Base-by-base conservation (phyloP, 192 early-diverging fungal species). In the Lobosporangium transversale region DNA sequence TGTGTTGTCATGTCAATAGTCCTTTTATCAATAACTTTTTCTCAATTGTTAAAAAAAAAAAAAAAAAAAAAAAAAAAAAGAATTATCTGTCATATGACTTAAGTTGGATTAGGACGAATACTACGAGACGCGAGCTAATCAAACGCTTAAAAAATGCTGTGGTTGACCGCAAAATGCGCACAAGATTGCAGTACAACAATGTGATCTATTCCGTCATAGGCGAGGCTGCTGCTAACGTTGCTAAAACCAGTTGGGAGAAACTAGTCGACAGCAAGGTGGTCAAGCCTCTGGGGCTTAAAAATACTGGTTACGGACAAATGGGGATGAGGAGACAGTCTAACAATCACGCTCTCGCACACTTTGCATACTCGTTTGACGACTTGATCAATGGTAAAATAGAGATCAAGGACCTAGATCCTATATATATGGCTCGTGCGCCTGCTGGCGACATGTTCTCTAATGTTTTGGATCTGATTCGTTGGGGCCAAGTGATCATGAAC, bases 171-270 rank as follows among this genome's bases (percentile, higher is more conserved):
- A 70, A 69, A 30, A 24, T 62, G 24, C 9, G 33, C n/a, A 11
- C 59, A 12, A 33, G 2, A 5, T 1, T 6, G 0, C 15, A 53
- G 1, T 70, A 70, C 27, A 55, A 36, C 44, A 70, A 70, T 12
- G 12, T 70, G 14, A 44, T 53, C 14, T 62, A 70, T 27, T 8
- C 36, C 14, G 52, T 70, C 27, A 52, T 59, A 0, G 68, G 68
- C 1, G 68, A 60, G 17, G 53, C 68, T 14, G 58, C 51, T 1
- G 68, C 42, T 26, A 47, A 56, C 2, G 53, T 70, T 3, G 68
- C 42, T 0, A 53, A 53, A 5, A 49, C 31, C 0, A 26, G 58
- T 0, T 61, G 42, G 12, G 68, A 70, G 35, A n/a, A 49, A 1
- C 32, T 62, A 4, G 59, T 70, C 11, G 14, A 20, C 1, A 37